phyloP scores from a whole-genome alignment of 768 basidiomycete species.

The Imleria badia region DNA sequence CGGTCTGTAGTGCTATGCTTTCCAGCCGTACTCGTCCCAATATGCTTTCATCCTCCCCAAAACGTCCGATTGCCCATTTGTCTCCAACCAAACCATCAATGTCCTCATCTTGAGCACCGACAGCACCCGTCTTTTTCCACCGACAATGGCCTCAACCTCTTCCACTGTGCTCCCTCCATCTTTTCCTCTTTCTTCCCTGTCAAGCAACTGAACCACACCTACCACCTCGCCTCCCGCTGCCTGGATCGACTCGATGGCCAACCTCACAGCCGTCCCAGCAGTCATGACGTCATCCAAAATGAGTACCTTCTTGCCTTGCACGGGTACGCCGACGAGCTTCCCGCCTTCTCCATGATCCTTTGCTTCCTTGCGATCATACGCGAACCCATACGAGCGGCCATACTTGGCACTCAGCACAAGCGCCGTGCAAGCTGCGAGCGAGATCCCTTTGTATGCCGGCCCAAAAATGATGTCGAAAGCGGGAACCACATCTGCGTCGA shows the following conservation, averaged over 20 bases:
- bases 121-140: slow-evolving; percentile 64
- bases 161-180: slow-evolving; percentile 68
- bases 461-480: slow-evolving; percentile 87
- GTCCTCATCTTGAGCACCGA: slow-evolving; percentile 86
- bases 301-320: slow-evolving; percentile 80
- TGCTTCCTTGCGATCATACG: slow-evolving; percentile 92
- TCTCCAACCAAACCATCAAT: slow-evolving; percentile 78
- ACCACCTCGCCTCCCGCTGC: slow-evolving; percentile 76
- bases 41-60: slow-evolving; percentile 76
- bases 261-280: slow-evolving; percentile 82
- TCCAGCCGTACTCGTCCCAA: slow-evolving; percentile 31
- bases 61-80: slow-evolving; percentile 62
- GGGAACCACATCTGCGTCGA: slow-evolving; percentile 31
- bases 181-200: slow-evolving; percentile 53
- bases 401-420: slow-evolving; percentile 70
- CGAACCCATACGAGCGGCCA: slow-evolving; percentile 69
- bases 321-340: slow-evolving; percentile 78
- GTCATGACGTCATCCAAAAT: slow-evolving; percentile 98
- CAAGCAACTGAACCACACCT: slow-evolving; percentile 84
- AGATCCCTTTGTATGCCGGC: slow-evolving; percentile 97
- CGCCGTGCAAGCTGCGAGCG: slow-evolving; percentile 83
- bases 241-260: slow-evolving; percentile 73
- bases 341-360: slow-evolving; percentile 98
- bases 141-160: slow-evolving; percentile 74
- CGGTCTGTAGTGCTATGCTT: slow-evolving; percentile 14